phyloP scores from a whole-genome alignment of 352 stramenopile species.

The Phytophthora citricola region DNA sequence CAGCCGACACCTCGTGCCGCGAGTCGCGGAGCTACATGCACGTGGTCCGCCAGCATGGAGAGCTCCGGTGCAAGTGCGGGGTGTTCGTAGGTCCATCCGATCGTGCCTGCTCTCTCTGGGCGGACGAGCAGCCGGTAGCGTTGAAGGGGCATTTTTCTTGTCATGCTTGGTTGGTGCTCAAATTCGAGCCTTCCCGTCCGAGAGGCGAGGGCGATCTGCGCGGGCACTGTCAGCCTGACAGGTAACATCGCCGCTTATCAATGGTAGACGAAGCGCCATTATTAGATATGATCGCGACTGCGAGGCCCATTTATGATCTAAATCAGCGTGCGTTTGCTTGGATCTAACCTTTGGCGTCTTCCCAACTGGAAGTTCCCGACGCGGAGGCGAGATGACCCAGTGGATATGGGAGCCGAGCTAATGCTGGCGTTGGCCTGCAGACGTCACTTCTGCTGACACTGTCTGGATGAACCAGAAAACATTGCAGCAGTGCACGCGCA shows the following conservation, averaged over 20 bases:
- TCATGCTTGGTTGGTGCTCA: background rate
- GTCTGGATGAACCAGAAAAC: too few relatives aligned
- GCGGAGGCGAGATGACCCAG: too few relatives aligned
- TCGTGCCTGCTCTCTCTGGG: too few relatives aligned
- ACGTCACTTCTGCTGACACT: too few relatives aligned
- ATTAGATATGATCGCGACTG: constrained; percentile 7
- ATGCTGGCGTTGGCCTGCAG: too few relatives aligned
- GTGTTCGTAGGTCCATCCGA: background rate
- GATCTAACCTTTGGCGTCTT: constrained; percentile 11
- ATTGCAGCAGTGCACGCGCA: too few relatives aligned
- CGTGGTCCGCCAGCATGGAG: too few relatives aligned
- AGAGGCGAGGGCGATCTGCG: too few relatives aligned
- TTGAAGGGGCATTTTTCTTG: background rate
- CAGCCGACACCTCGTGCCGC: background rate
- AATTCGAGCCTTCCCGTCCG: background rate
- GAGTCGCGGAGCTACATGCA: background rate
- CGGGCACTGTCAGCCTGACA: too few relatives aligned
- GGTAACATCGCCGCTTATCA: too few relatives aligned
- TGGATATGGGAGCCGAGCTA: too few relatives aligned
- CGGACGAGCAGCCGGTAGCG: background rate
- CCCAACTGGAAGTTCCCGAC: background rate
- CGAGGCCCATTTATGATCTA: constrained; percentile 18
- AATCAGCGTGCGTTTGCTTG: constrained; percentile 22
- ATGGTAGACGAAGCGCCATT: constrained; percentile 7
- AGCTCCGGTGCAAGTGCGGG: background rate